These are phyloP conservation scores for Telopea speciosissima DNA, from an alignment of 177 flowering plant genomes.

Conservation along the genomic window DNA sequence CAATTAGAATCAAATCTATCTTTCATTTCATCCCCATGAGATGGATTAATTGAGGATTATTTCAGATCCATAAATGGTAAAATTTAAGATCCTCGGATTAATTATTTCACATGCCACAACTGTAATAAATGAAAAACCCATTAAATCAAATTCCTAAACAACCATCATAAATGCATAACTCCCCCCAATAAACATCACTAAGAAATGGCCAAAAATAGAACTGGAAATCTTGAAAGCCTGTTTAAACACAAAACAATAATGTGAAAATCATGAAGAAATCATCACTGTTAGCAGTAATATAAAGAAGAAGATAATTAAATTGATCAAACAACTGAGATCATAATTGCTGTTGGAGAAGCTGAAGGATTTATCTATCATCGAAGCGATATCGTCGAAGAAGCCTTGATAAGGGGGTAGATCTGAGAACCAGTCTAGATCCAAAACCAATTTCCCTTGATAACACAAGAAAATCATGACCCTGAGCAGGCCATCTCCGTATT, in stretches of 20 bases:
- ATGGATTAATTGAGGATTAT: neutral
- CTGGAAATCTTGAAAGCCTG: no score
- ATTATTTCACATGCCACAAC: no score
- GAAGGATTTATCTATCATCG: neutral
- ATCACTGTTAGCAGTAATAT: neutral
- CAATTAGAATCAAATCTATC: neutral
- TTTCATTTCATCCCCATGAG: neutral
- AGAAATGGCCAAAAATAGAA: no score
- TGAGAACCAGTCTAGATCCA: neutral
- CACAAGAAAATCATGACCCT: neutral
- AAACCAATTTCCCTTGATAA: neutral
- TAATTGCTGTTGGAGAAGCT: neutral
- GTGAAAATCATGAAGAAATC: no score
- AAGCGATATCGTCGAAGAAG: no score
- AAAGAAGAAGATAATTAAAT: no score
- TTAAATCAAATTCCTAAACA: neutral
- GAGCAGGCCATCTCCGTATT: constrained; percentile 39
- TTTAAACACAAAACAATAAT: no score
- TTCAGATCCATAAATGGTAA: neutral
- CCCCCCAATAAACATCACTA: no score
- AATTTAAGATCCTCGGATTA: neutral
- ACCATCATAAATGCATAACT: neutral
- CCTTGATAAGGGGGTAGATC: no score
- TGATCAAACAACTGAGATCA: neutral
- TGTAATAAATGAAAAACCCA: neutral